Evolutionary conservation across 2,329 filamentous ascomycete species (phyloP), one percentile per base, ranked within the genome.

Genomic region (Epicoccum sorghinum): DNA sequence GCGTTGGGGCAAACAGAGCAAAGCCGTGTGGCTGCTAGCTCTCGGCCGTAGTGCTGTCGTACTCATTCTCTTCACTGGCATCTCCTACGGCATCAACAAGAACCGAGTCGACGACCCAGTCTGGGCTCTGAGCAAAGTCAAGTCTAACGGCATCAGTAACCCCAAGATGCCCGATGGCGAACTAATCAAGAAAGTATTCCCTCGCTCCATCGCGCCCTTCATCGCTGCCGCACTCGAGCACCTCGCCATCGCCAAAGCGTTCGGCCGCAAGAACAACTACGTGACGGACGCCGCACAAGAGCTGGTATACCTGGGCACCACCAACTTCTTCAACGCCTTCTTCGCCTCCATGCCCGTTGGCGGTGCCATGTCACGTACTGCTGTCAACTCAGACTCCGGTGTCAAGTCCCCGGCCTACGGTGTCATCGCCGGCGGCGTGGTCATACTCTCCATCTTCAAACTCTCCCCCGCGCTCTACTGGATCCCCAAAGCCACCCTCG

Each of bases 351-450:
- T 88, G 83, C 79, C 84, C n/a, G 77, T 87, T 10, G 84, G 85
- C 10, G 86, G 85, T 23, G 86, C 85, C 58, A 88, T 89, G 82
- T 87, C 85, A 0, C 79, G 86, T 8, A 88, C 86, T 1, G 85
- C 86, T 7, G 85, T 89, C 65, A 89, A 88, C 75, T 87, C 84
- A 0, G 80, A 84, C 27, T 86, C 83, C 44, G 81, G 83, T 30
- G 86, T 88, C 63, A 82, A 81, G 57, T 86, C 83, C 5, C 86
- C 86, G 0, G 73, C 87, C 0, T 85, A 82, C 37, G 85, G 86
- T 4, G 60, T 86, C 22, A 76, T 89, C 48, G 87, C 86, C 0
- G 81, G 84, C 2, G 84, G 79, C 4, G 83, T 86, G 42, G 84
- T 89, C 14, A 74, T 89, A 7, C 69, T 88, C 1, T 84, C 81